Base-by-base conservation (phyloP, 495 filamentous ascomycete species). In the Penicillium cosmopolitanum region DNA sequence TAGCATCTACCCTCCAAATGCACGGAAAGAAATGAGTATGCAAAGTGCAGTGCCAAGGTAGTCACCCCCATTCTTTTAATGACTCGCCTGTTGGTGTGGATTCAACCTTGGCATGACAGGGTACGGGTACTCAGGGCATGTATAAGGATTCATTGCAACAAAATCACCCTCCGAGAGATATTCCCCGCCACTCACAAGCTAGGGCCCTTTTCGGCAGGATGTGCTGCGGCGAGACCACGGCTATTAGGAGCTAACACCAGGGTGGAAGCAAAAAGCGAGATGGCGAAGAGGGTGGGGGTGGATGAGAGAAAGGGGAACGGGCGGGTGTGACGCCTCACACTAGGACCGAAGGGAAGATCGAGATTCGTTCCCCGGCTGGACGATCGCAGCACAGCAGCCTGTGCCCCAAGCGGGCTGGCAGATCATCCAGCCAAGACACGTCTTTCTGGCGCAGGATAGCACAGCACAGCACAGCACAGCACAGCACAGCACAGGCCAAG, bases 321-420 rank as follows among this genome's bases (percentile, higher is more conserved):
- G 35, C 38, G 25, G 42, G 13, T 42, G 51, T 54, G 57, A 57
- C 46, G 55, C 35, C 55, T 35, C 35, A 25, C 23, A 50, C 40
- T 59, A 40, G n/a, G n/a, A 48, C 57, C 35, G 21, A 48, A 31
- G 50, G 43, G 56, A 54, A 64, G 21, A 50, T 64, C 54, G 44
- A 64, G 57, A 57, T 40, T 53, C 33, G 23, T 35, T 59, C 46
- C 51, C 51, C 51, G 21, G 46, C 35, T 53, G 56, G 34, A 18
- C 54, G 38, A 35, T 52, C 38, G 35, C 44, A 51, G 43, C 52
- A 65, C 62, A 55, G 55, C 57, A 50, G 51, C 33, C 21, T 56
- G 55, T 43, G 56, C 61, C 56, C 42, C 43, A 25, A 44, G 16
- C 16, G 16, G 16, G n/a, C 42, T 16, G 42, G 31, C 38, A 55